Conservation (phyloP, 768 basidiomycete species). For the Rhodosporidiobolus odoratus region DNA sequence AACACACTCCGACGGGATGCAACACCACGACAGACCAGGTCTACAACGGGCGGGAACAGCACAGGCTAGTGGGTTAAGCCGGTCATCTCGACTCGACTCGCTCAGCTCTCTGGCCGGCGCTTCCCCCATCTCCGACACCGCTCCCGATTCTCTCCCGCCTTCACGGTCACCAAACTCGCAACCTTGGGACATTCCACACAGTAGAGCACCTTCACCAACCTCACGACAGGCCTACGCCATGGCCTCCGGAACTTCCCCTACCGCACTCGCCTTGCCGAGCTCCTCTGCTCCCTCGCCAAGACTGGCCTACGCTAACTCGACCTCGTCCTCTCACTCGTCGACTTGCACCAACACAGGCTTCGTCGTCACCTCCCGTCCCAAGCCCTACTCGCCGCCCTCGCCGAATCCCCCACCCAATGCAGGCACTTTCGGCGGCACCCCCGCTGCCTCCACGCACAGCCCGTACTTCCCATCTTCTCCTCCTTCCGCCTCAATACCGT, state of each 20-base stretch:
- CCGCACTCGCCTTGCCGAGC: background rate
- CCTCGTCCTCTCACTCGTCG: background rate
- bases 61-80: background rate
- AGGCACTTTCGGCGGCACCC: background rate
- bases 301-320: background rate
- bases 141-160: background rate
- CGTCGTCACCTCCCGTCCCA: slow-evolving; percentile 27
- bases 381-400: slow-evolving; percentile 16
- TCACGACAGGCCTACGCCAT: background rate
- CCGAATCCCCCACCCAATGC: background rate
- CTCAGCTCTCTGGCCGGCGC: slow-evolving; percentile 22
- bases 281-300: background rate
- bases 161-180: background rate
- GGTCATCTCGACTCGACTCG: slow-evolving; percentile 15
- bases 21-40: background rate
- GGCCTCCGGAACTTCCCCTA: background rate
- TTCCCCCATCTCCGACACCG: slow-evolving; percentile 19
- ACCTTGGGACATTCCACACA: background rate
- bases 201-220: background rate
- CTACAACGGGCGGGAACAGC: background rate
- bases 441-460: background rate
- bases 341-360: slow-evolving; percentile 17
- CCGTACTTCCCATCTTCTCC: background rate
- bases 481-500: background rate
- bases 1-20: background rate